phyloP scores from a whole-genome alignment of 225 moss, liverwort and hornwort species.

The Physcomitrium patens region DNA sequence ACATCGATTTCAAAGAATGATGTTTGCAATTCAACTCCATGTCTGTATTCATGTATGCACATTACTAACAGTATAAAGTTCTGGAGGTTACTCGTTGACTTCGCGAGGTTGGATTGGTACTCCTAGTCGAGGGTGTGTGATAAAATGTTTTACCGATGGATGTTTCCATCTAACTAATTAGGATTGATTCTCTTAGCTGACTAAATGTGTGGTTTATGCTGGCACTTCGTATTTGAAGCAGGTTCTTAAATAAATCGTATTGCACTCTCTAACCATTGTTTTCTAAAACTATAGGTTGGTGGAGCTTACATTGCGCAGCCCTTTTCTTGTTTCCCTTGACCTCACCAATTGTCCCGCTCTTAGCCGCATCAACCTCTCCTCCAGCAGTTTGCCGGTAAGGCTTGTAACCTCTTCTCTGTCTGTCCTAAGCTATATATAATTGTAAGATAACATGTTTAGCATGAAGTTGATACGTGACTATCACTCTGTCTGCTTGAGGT shows the following conservation, averaged over 20 bases:
- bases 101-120: neutral
- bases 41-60: too few relatives aligned
- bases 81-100: neutral
- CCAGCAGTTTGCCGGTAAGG: conserved; percentile 86
- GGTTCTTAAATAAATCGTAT: conserved; percentile 1
- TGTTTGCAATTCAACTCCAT: too few relatives aligned
- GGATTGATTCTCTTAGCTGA: neutral
- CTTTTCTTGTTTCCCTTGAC: conserved; percentile 70
- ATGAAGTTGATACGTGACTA: neutral
- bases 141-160: neutral
- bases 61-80: neutral
- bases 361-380: conserved; percentile 82
- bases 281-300: conserved; percentile 61
- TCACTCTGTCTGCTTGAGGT: neutral
- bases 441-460: neutral
- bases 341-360: conserved; percentile 81
- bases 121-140: conserved; percentile 12
- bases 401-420: neutral
- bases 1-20: too few relatives aligned
- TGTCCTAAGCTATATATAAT: conserved; percentile 6
- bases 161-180: neutral
- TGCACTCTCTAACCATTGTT: conserved; percentile 2
- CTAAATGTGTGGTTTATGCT: neutral
- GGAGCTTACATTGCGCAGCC: conserved; percentile 87
- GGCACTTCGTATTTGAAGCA: too few relatives aligned